These are phyloP conservation scores for Ceratobasidium sp. DNA, from an alignment of 1,284 basidiomycete species.

Conservation along the genomic window DNA sequence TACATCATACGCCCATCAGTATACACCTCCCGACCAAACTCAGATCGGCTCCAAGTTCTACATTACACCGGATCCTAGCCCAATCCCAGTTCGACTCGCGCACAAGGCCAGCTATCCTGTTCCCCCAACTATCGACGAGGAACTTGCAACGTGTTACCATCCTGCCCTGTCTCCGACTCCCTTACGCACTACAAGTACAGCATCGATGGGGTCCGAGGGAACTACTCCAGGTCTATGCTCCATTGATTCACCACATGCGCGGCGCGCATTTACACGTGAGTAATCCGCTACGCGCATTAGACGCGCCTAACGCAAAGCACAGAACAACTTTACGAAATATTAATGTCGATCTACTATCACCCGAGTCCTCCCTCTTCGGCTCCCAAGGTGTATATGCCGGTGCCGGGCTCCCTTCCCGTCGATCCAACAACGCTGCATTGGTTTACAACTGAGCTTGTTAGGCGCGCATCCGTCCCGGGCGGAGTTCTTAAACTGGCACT, in stretches of 20 bases:
- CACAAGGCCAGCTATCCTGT: constrained; percentile 18
- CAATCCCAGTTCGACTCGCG: constrained; percentile 2
- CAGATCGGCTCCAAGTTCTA: constrained; percentile 1
- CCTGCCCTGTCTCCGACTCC: constrained; percentile 28
- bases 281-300: not conserved
- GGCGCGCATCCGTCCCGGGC: constrained; percentile 16
- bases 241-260: constrained; percentile 31
- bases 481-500: constrained; percentile 19
- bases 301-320: constrained; percentile 1
- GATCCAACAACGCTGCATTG: constrained; percentile 25
- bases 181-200: constrained; percentile 16
- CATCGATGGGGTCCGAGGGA: constrained; percentile 20
- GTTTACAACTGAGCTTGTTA: constrained; percentile 30
- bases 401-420: constrained; percentile 19
- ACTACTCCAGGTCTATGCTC: constrained; percentile 17
- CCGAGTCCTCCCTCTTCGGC: constrained; percentile 9
- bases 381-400: constrained; percentile 11
- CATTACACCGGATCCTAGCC: constrained; percentile 30
- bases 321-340: constrained; percentile 37
- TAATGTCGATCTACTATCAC: constrained; percentile 31
- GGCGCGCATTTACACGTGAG: constrained; percentile 20
- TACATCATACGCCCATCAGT: constrained; percentile 3
- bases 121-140: constrained; percentile 16
- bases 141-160: not conserved
- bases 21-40: constrained; percentile 2